Percentiles rank a stretch among this genome's conserved stretches.
Evolutionary conservation across 768 basidiomycete genomes (phyloP).

Genomic region (Strobilomyces echinocephalus): DNA sequence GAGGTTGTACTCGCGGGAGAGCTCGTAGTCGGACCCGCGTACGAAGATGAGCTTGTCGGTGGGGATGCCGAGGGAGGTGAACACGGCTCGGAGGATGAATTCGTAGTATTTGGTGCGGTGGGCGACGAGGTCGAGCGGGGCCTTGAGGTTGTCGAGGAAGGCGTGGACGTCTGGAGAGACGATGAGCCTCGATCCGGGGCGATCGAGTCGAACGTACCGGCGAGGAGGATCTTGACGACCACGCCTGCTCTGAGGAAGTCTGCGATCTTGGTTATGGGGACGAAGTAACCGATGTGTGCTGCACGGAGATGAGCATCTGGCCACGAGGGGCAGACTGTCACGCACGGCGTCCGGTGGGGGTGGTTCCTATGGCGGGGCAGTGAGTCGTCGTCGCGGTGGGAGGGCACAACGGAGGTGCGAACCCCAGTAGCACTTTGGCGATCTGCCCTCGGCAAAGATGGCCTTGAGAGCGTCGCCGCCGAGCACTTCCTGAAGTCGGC

Average conservation of each 20-base stretch:
- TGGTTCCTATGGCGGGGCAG: conserved; percentile 61
- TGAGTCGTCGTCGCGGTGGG: not conserved
- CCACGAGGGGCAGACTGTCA: conserved; percentile 2
- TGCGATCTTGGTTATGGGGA: conserved; percentile 89
- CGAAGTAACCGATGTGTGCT: conserved; percentile 99
- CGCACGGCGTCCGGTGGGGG: conserved; percentile 92
- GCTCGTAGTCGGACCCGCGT: conserved; percentile 89
- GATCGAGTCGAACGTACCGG: conserved; percentile 44
- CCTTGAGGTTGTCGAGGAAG: conserved; percentile 96
- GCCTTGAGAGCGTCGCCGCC: conserved; percentile 80
- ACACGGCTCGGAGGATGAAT: conserved; percentile 72
- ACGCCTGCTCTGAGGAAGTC: conserved; percentile 95
- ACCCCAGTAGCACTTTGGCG: conserved; percentile 93
- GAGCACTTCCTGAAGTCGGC: conserved; percentile 82
- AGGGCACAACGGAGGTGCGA: conserved; percentile 17
- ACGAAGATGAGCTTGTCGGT: conserved; percentile 79
- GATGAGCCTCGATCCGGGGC: not conserved
- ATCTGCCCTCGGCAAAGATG: conserved; percentile 69
- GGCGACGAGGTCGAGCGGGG: conserved; percentile 85
- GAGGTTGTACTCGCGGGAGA: conserved; percentile 85
- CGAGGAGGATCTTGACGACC: conserved; percentile 77
- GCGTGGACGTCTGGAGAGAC: conserved; percentile 76
- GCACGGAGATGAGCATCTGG: conserved; percentile 3
- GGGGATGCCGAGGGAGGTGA: conserved; percentile 87
- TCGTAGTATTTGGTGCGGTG: conserved; percentile 91